Evolutionary conservation across 139 green algal genomes (phyloP), one percentile per base, ranked within the genome.

Genomic region (Tetraselmis striata): DNA sequence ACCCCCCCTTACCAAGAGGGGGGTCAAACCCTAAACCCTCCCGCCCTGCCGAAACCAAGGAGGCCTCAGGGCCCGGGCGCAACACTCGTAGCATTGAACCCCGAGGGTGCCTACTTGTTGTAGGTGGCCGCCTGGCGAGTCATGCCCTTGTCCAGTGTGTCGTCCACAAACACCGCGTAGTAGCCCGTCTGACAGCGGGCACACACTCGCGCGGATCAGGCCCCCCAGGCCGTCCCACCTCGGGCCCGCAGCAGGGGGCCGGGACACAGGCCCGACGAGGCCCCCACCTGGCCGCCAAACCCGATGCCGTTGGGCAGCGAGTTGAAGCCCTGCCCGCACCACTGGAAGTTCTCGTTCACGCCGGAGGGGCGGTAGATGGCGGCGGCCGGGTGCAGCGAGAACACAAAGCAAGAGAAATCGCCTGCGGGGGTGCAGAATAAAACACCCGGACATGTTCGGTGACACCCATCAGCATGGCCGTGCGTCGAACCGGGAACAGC

Each of bases 261-360:
- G n/a, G n/a, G n/a, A n/a, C n/a, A n/a, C n/a, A n/a, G n/a, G n/a
- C n/a, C 11, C 45, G 45, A 18, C 45, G 18, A 18, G 45, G 45
- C 45, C 11, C 0, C 23, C 59, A 77, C 32, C 59, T 28, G 83
- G 45, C 88, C 86, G 23, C 88, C 86, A 31, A 89, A 89, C 5
- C 88, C 87, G 2, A 91, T 23, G 18, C 88, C 89, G 58, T 88
- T 90, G 23, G 89, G 86, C 79, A 92, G 81, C 79, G 91, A 79
- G 1, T 77, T 88, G 83, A 92, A 94, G 75, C 85, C 86, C 26
- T 89, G 74, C 1, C 88, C 90, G 82, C 90, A 94, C 86, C 86
- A 92, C 84, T 94, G 90, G 78, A 87, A 89, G 82, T 94, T 92
- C n/a, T 87, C 32, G 82, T 94, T 94, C 31, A 85, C 77, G 26